These are phyloP conservation scores for Schwanniomyces polymorphus DNA, from an alignment of 805 yeast species.

Conservation along the genomic window DNA sequence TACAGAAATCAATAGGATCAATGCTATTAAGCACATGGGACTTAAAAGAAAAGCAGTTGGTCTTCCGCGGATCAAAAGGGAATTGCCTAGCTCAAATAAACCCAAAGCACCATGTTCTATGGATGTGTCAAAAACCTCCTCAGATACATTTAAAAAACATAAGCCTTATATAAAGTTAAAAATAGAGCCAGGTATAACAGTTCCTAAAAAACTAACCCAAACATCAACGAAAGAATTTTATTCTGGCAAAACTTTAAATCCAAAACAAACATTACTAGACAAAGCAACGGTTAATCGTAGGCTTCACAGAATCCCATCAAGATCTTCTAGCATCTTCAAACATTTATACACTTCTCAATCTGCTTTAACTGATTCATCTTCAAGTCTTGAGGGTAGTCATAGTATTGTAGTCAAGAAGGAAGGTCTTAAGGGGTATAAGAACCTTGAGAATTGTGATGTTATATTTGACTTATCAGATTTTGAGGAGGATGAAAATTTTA, in stretches of 20 bases:
- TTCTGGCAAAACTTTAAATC: not conserved
- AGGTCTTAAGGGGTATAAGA: not conserved
- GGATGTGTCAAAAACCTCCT: no score
- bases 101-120: not conserved
- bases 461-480: constrained; percentile 20
- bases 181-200: no score
- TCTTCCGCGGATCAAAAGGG: not conserved
- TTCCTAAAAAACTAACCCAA: no score
- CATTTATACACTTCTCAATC: not conserved
- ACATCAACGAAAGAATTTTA: no score
- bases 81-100: not conserved
- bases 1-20: not conserved
- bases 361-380: not conserved
- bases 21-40: not conserved
- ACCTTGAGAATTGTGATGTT: constrained; percentile 13
- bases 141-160: no score
- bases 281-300: not conserved
- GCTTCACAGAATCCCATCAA: constrained; percentile 2
- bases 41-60: not conserved
- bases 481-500: constrained; percentile 16
- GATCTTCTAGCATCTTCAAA: constrained; percentile 5
- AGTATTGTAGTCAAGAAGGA: not conserved
- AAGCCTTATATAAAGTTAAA: not conserved
- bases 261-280: no score
- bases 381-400: not conserved